These are phyloP conservation scores for Calophaca sinica DNA, from an alignment of 306 rosid genomes.

Conservation along the genomic window DNA sequence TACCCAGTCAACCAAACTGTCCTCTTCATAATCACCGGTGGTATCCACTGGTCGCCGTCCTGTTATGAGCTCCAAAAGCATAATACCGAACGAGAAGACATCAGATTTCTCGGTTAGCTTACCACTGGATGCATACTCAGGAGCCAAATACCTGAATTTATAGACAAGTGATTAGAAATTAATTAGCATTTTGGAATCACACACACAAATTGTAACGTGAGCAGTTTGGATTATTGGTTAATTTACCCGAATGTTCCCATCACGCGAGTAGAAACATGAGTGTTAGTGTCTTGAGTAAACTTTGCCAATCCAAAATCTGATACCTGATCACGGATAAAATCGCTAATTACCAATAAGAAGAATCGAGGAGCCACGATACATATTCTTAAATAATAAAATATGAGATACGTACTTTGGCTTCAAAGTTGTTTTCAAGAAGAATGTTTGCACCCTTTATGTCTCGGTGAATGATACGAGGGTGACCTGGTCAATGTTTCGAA, in stretches of 20 bases:
- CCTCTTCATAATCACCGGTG: constrained; percentile 57
- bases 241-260: constrained; percentile 95
- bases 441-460: constrained; percentile 88
- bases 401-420: constrained; percentile 69
- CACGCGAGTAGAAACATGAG: constrained; percentile 92
- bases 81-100: constrained; percentile 81
- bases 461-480: constrained; percentile 92
- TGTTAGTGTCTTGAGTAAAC: constrained; percentile 68
- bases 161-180: background rate
- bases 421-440: constrained; percentile 75
- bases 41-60: constrained; percentile 68
- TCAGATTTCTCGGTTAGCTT: constrained; percentile 93
- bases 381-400: background rate
- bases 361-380: background rate
- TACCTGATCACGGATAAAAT: constrained; percentile 55
- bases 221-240: background rate
- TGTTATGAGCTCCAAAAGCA: constrained; percentile 80
- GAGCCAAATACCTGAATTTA: constrained; percentile 78
- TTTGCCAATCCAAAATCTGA: constrained; percentile 95
- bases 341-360: background rate
- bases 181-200: background rate
- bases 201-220: background rate
- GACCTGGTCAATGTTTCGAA: constrained; percentile 60
- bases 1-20: constrained; percentile 93
- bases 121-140: constrained; percentile 93